A percentile compares a stretch with the other conserved stretches of the same genome.
Conservation (phyloP, 805 yeast genomes). For the Wickerhamomyces chambardii region DNA sequence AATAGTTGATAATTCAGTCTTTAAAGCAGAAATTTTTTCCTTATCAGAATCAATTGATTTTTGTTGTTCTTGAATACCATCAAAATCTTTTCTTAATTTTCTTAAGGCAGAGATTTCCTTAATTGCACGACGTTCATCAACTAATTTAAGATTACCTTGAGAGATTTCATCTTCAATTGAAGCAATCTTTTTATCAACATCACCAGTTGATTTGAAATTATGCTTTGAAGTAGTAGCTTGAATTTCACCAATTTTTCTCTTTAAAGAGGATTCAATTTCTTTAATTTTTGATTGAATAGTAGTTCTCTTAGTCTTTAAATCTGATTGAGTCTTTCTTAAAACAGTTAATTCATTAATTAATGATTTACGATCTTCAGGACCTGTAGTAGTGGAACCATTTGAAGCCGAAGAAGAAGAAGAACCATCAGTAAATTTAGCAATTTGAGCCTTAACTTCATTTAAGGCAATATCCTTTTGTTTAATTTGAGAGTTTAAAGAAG, state of each 20-base stretch:
- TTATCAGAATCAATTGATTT: conserved; percentile 73
- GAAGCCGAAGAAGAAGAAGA: too few relatives aligned
- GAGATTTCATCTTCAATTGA: conserved; percentile 68
- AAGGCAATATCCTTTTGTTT: conserved; percentile 50
- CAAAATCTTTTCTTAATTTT: conserved; percentile 73
- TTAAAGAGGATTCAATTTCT: conserved; percentile 56
- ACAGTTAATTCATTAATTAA: conserved; percentile 37
- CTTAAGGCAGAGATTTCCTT: conserved; percentile 81
- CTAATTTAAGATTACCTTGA: conserved; percentile 73
- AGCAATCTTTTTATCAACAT: conserved; percentile 57
- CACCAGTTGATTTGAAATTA: conserved; percentile 57
- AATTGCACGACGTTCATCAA: conserved; percentile 79
- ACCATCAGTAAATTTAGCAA: conserved; percentile 47
- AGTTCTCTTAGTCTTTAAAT: conserved; percentile 35
- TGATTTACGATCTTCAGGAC: conserved; percentile 45
- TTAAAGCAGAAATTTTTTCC: conserved; percentile 65
- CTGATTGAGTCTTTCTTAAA: conserved; percentile 36
- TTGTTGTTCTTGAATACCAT: conserved; percentile 65
- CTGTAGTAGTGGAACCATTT: too few relatives aligned
- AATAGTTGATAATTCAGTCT: conserved; percentile 47
- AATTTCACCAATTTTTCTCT: conserved; percentile 70
- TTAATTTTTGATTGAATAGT: conserved; percentile 57
- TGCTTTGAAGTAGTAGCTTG: conserved; percentile 63
- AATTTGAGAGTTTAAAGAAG: conserved; percentile 48
- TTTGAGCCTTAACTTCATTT: conserved; percentile 41